Base-by-base conservation (phyloP, 2,329 filamentous ascomycete species). In the Trichoderma atroviride region DNA sequence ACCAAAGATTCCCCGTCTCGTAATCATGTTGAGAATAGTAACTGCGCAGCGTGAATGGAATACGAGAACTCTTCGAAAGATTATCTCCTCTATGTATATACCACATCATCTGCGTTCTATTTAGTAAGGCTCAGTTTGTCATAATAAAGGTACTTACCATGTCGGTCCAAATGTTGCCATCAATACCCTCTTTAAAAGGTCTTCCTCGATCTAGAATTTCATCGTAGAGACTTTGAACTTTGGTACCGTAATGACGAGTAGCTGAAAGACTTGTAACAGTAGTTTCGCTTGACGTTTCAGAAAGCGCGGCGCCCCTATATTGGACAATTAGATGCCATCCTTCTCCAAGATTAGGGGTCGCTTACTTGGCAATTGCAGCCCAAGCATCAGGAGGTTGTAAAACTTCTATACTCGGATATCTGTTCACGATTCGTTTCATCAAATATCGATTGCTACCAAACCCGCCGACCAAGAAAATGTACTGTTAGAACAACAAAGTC, bases 331-430 rank as follows among this genome's bases (percentile, higher is more conserved):
- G 40, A n/a, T n/a, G n/a, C n/a, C n/a, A 4, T 2, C 9, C 6
- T 2, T 14, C n/a, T 3, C 16, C 16, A 13, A 10, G 40, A 43
- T n/a, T 1, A 9, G 4, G 6, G 40, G n/a, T 43, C 14, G 14
- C 55, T 29, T 22, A 57, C 55, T 57, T 33, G 10, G 55, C 55
- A 33, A 57, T 57, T 16, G 29, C 55, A 13, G 55, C 55, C 55
- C 55, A 57, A n/a, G 55, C 27, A 33, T 57, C 55, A 5, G 55
- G 55, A 4, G 55, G 27, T 11, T 57, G 55, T 5, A 57, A 11
- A 10, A 57, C 16, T 5, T 33, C 14, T 13, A 57, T 57, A 33
- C 35, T 4, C 16, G 27, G 6, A 57, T 35, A 57, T 13, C 4
- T 22, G 11, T 31, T n/a, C 19, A 5, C 3, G 10, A 57, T 19